These are phyloP conservation scores for Aspergillus steynii DNA, from an alignment of 495 filamentous ascomycete genomes.

Conservation along the genomic window DNA sequence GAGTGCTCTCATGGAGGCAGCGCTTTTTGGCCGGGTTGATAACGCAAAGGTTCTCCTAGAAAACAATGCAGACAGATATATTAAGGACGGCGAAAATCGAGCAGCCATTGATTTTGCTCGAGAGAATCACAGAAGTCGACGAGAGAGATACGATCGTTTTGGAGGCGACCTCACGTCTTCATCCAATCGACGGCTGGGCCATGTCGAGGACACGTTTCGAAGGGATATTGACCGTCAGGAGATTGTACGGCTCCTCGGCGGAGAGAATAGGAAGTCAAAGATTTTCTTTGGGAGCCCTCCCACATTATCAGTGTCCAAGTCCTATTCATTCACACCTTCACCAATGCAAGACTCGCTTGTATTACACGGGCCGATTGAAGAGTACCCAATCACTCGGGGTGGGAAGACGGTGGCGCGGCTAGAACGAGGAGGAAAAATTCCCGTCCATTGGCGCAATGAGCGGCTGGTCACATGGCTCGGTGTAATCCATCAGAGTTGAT, in stretches of 20 bases:
- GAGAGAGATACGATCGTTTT: conserved; percentile 15
- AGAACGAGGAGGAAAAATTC: conserved; percentile 12
- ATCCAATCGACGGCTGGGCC: no score
- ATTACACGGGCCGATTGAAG: conserved; percentile 12
- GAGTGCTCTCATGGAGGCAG: conserved; percentile 19
- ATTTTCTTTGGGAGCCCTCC: conserved; percentile 11
- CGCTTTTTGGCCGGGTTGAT: conserved; percentile 12
- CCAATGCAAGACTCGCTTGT: conserved; percentile 10
- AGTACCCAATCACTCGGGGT: conserved; percentile 7
- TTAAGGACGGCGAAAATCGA: conserved; percentile 14
- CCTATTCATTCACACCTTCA: conserved; percentile 10
- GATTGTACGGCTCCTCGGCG: no score
- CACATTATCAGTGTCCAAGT: conserved; percentile 2
- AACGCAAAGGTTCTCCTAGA: conserved; percentile 16
- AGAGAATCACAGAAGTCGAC: conserved; percentile 7
- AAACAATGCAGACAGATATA: conserved; percentile 6
- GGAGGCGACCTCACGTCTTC: conserved; percentile 7
- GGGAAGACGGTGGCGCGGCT: conserved; percentile 13
- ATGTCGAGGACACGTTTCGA: no score
- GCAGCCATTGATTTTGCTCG: conserved; percentile 15
- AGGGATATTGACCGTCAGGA: no score
- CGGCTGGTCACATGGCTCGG: conserved; percentile 9
- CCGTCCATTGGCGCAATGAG: conserved; percentile 12
- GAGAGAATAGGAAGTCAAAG: no score
- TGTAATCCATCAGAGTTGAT: conserved; percentile 9